Evolutionary conservation across 2,329 filamentous ascomycete genomes (phyloP).

Genomic region (Acrodontium crateriforme): DNA sequence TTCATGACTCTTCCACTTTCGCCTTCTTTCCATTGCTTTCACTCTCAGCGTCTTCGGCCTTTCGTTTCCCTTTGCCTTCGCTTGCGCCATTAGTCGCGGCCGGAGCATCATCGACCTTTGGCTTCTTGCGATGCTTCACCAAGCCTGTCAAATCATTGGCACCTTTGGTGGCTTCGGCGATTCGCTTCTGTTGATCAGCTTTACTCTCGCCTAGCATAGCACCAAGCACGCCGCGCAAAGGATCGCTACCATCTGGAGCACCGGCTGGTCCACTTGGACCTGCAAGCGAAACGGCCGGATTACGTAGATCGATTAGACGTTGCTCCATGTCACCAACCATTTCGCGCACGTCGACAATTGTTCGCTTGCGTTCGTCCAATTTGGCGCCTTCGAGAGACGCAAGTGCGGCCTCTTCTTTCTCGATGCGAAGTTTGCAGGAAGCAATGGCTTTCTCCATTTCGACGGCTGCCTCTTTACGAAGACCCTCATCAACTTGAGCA

Average conservation of each 20-base stretch:
- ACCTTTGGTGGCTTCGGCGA: constrained; percentile 58
- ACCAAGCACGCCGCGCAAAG: constrained; percentile 49
- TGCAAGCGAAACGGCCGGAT: constrained; percentile 45
- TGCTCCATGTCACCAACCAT: constrained; percentile 68
- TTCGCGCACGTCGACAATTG: constrained; percentile 61
- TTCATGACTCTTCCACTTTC: constrained; percentile 11
- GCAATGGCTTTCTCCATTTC: constrained; percentile 63
- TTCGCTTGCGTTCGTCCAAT: constrained; percentile 45
- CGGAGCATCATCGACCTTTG: constrained; percentile 8
- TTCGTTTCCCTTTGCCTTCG: constrained; percentile 14
- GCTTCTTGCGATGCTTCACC: constrained; percentile 53
- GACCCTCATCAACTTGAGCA: constrained; percentile 46
- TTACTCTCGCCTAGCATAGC: constrained; percentile 49
- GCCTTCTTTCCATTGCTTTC: constrained; percentile 14
- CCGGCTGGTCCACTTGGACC: constrained; percentile 29
- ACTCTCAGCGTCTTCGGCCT: constrained; percentile 12
- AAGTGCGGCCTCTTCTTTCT: constrained; percentile 54
- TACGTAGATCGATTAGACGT: constrained; percentile 56
- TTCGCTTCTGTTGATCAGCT: constrained; percentile 45
- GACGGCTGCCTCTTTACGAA: constrained; percentile 56
- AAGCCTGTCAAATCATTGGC: constrained; percentile 64
- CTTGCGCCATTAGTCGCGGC: constrained; percentile 4
- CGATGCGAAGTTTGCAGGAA: constrained; percentile 57
- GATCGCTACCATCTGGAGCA: constrained; percentile 27
- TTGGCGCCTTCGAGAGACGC: constrained; percentile 36